Evolutionary conservation across 129 eudicot genomes (phyloP).

Genomic region (Pseudognaphalium luteoalbum): DNA sequence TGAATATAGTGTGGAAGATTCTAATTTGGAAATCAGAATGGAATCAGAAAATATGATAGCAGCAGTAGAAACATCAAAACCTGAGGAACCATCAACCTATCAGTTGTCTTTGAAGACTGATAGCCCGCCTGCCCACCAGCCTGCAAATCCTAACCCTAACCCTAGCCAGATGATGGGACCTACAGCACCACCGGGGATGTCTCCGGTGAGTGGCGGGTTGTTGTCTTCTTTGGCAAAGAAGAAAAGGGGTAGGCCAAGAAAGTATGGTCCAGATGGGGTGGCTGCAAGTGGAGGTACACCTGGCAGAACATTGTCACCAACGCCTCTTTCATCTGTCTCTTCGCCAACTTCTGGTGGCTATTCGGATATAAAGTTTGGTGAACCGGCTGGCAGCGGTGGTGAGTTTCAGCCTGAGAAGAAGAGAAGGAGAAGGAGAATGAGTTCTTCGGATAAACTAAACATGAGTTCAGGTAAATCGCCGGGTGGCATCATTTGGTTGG

Average conservation of each 20-base stretch:
- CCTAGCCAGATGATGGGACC: slow-evolving; percentile 10
- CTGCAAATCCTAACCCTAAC: slow-evolving; percentile 15
- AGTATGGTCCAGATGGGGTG: slow-evolving; percentile 62
- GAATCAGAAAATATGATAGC: slow-evolving; percentile 49
- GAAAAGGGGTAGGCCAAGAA: slow-evolving; percentile 87
- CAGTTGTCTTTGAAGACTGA: slow-evolving; percentile 50
- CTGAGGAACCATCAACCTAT: slow-evolving; percentile 57
- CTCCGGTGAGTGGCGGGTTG: slow-evolving; percentile 28
- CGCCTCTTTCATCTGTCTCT: slow-evolving; percentile 42
- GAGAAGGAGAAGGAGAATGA: slow-evolving; percentile 31
- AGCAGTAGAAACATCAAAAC: slow-evolving; percentile 41
- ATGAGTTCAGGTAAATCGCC: slow-evolving; percentile 45
- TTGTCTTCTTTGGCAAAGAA: slow-evolving; percentile 51
- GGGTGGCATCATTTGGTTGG: neutral
- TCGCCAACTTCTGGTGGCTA: slow-evolving; percentile 43
- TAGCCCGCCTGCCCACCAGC: slow-evolving; percentile 21
- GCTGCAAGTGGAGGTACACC: slow-evolving; percentile 18
- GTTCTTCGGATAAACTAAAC: slow-evolving; percentile 49
- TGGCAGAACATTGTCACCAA: slow-evolving; percentile 40
- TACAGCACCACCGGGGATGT: slow-evolving; percentile 20
- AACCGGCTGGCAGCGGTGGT: slow-evolving; percentile 39
- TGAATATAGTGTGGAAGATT: slow-evolving; percentile 6
- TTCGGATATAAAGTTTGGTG: slow-evolving; percentile 37
- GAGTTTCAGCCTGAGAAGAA: slow-evolving; percentile 40
- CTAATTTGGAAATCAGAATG: slow-evolving; percentile 37